A percentile compares a stretch with the other conserved stretches of the same genome.
phyloP scores from a whole-genome alignment of 257 asterid species.

The Petrea volubilis region DNA sequence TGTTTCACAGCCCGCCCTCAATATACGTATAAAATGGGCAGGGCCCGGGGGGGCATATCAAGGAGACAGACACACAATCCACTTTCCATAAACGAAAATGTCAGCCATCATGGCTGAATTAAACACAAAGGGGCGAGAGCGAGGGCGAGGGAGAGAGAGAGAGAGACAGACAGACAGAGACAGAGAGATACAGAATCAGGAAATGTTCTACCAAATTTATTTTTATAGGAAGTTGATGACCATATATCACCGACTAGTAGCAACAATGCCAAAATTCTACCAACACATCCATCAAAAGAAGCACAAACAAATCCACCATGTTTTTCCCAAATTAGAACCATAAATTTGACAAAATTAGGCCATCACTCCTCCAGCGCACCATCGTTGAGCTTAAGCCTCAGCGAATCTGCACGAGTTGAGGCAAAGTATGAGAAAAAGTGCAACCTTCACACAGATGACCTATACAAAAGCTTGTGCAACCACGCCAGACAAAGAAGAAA shows the following conservation, averaged over 20 bases:
- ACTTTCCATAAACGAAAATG: too few relatives aligned
- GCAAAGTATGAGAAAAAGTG: neutral
- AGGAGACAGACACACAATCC: too few relatives aligned
- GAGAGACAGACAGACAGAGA: too few relatives aligned
- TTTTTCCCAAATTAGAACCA: constrained; percentile 18
- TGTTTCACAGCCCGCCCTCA: too few relatives aligned
- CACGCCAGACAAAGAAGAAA: neutral
- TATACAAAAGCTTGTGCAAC: neutral
- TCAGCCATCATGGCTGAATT: too few relatives aligned
- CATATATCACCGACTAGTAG: constrained; percentile 17
- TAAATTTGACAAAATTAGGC: constrained; percentile 21
- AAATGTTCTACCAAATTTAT: neutral
- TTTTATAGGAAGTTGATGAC: constrained; percentile 16
- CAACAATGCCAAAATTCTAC: constrained; percentile 25
- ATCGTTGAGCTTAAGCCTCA: constrained; percentile 39
- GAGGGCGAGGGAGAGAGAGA: too few relatives aligned
- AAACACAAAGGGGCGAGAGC: too few relatives aligned
- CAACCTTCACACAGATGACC: neutral
- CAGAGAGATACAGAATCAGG: neutral
- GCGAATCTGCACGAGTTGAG: constrained; percentile 54
- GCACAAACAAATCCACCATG: constrained; percentile 21
- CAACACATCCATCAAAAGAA: constrained; percentile 20
- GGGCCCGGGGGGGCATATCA: too few relatives aligned
- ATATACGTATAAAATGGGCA: too few relatives aligned
- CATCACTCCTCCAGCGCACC: constrained; percentile 1